A percentile compares a stretch with the other conserved stretches of the same genome.
These are phyloP conservation scores for Cladorrhinum sp. DNA, from an alignment of 2,329 filamentous ascomycete genomes.

Conservation along the genomic window DNA sequence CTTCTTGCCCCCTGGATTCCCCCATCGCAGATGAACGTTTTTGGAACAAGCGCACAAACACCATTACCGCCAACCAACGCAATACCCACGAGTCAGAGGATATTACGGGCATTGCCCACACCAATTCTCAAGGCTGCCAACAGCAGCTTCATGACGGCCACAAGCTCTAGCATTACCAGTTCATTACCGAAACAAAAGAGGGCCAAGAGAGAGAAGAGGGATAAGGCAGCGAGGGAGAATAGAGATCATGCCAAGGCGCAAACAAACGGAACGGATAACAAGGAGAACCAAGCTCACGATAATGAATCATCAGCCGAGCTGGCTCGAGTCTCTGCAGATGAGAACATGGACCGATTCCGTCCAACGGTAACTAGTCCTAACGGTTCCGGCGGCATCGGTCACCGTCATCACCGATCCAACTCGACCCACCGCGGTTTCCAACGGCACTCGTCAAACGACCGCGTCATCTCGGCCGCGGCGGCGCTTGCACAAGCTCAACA, in stretches of 20 bases:
- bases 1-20: conserved; percentile 96
- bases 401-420: conserved; percentile 28
- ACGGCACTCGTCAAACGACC: conserved; percentile 26
- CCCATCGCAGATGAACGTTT: conserved; percentile 83
- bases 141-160: conserved; percentile 90
- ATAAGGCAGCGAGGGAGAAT: conserved; percentile 41
- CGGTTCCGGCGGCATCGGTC: conserved; percentile 17
- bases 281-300: conserved; percentile 45
- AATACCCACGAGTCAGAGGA: conserved; percentile 86
- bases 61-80: conserved; percentile 73
- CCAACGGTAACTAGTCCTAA: conserved; percentile 27
- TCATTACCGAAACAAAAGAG: conserved; percentile 70
- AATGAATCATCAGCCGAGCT: conserved; percentile 28
- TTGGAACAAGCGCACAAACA: conserved; percentile 66
- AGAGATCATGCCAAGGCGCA: conserved; percentile 33
- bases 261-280: conserved; percentile 39
- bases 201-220: conserved; percentile 35
- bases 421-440: conserved; percentile 18
- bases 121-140: conserved; percentile 92
- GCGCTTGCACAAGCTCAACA: conserved; percentile 46
- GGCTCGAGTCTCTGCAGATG: conserved; percentile 29
- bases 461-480: conserved; percentile 50
- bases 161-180: conserved; percentile 79
- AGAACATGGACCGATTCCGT: conserved; percentile 50
- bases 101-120: conserved; percentile 84